Evolutionary conservation across 2,329 filamentous ascomycete genomes (phyloP).

Genomic region (Dactylellina sp.): DNA sequence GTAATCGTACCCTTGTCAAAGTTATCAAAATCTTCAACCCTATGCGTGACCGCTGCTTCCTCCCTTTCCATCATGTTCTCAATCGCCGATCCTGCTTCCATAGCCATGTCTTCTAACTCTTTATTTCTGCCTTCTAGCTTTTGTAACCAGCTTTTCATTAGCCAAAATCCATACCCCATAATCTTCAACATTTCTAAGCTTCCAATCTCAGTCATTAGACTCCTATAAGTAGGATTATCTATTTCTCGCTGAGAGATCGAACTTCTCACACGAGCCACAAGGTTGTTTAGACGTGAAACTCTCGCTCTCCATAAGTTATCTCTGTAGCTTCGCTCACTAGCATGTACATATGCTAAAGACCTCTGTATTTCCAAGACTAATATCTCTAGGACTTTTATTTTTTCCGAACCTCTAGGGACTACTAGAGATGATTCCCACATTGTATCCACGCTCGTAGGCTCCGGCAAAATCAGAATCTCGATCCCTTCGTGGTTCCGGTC

Average conservation of each 20-base stretch:
- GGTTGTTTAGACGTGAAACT: not conserved
- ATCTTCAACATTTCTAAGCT: conserved; percentile 7
- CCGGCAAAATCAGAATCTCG: conserved; percentile 41
- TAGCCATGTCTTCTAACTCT: not conserved
- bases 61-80: not conserved
- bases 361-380: conserved; percentile 21
- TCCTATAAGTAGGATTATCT: not conserved
- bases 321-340: not conserved
- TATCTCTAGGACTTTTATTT: conserved; percentile 16
- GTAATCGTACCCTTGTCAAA: not conserved
- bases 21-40: no score
- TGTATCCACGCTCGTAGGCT: conserved; percentile 16
- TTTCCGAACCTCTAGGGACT: not conserved
- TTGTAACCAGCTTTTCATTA: conserved; percentile 2
- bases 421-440: conserved; percentile 16
- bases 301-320: conserved; percentile 11
- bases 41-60: not conserved
- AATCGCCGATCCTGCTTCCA: not conserved
- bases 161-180: conserved; percentile 16
- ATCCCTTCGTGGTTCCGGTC: conserved; percentile 32
- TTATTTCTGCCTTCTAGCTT: not conserved
- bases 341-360: not conserved
- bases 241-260: not conserved
- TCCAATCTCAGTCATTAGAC: conserved; percentile 6
- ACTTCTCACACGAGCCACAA: not conserved